Conservation (phyloP, 495 filamentous ascomycete species). For the Penicillium taxi region DNA sequence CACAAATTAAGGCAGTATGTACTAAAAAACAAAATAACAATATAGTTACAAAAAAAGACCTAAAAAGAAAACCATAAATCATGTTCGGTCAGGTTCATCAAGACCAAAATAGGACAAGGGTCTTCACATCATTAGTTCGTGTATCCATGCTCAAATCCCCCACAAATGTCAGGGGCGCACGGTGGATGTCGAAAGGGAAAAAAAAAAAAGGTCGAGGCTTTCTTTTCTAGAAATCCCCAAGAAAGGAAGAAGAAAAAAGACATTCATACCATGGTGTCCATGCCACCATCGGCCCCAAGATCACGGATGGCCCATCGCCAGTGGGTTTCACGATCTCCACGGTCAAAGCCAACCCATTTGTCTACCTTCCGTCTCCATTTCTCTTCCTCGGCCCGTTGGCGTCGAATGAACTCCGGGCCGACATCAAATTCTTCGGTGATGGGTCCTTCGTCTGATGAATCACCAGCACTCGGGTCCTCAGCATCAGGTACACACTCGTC, state of each 20-base stretch:
- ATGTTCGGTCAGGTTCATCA: constrained; percentile 19
- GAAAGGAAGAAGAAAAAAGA: no score
- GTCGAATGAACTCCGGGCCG: constrained; percentile 83
- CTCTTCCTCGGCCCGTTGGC: constrained; percentile 85
- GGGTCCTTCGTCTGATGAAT: constrained; percentile 61
- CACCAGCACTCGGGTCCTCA: constrained; percentile 47
- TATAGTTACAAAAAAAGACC: constrained; percentile 17
- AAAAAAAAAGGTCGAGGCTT: neutral
- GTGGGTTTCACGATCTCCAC: constrained; percentile 31
- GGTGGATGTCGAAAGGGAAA: neutral
- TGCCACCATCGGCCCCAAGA: constrained; percentile 25
- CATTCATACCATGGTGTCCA: neutral
- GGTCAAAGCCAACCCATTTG: constrained; percentile 56
- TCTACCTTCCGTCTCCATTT: constrained; percentile 79
- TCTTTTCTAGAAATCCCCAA: no score
- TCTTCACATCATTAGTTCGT: constrained; percentile 25
- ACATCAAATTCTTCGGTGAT: constrained; percentile 97
- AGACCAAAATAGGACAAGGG: constrained; percentile 9
- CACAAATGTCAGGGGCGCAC: neutral
- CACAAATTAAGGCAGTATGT: constrained; percentile 1
- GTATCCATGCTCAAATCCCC: constrained; percentile 9
- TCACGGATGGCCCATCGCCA: constrained; percentile 53
- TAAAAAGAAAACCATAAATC: constrained; percentile 16
- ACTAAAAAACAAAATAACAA: constrained; percentile 4
- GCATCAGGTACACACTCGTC: constrained; percentile 29